Percentiles rank a stretch among this genome's conserved stretches.
Evolutionary conservation across 176 grass and related monocot genomes (phyloP).

Genomic region (Rhynchospora breviuscula): DNA sequence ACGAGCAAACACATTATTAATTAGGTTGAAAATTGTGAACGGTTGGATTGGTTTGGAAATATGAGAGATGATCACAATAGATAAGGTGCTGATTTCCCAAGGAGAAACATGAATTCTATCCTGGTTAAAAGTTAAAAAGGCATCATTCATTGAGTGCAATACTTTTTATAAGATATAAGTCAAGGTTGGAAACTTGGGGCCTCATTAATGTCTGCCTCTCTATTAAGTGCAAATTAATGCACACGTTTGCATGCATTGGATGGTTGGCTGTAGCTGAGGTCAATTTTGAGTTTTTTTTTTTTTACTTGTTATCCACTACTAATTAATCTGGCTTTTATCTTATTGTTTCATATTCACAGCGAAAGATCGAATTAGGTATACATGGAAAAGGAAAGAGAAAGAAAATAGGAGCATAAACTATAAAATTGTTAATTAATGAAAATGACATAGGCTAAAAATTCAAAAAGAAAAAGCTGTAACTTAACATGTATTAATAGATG

Average conservation of each 20-base stretch:
- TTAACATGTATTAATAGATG: no score
- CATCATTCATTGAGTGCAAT: conserved; percentile 6
- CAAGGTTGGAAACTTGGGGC: conserved; percentile 15
- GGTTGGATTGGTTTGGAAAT: not conserved
- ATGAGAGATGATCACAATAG: conserved; percentile 1
- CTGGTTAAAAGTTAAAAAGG: not conserved
- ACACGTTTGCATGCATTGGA: conserved; percentile 29
- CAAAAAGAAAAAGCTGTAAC: no score
- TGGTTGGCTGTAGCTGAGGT: not conserved
- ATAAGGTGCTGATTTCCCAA: conserved; percentile 22
- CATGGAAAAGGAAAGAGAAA: not conserved
- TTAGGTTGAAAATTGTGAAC: not conserved
- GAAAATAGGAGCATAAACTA: not conserved
- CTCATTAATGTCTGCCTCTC: conserved; percentile 21
- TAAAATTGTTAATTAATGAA: not conserved
- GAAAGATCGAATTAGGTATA: not conserved
- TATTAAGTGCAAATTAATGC: conserved; percentile 27
- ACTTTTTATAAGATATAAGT: not conserved
- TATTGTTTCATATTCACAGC: not conserved
- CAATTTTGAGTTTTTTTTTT: not conserved
- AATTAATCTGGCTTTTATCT: not conserved
- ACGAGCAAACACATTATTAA: not conserved
- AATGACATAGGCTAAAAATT: not conserved
- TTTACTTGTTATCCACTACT: not conserved
- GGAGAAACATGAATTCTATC: conserved; percentile 21